Conservation (phyloP, 257 asterid genomes). For the Eucommia ulmoides region DNA sequence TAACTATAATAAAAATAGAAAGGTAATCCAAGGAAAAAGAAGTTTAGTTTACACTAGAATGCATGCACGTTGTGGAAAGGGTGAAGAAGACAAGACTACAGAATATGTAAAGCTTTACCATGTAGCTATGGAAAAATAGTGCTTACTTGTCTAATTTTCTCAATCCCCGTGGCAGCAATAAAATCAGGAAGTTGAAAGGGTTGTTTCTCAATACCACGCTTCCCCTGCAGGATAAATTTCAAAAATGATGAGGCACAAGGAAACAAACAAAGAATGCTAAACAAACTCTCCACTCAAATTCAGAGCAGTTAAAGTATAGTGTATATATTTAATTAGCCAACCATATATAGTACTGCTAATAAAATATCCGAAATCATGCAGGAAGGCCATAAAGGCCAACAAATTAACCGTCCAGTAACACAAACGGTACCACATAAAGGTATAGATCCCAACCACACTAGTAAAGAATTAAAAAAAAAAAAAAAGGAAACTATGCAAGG, state of each 20-base stretch:
- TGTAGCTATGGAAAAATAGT: no score
- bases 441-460: conserved; percentile 53
- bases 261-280: conserved; percentile 5
- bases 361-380: no score
- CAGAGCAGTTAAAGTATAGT: no score
- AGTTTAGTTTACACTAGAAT: no score
- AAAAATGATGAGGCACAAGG: conserved; percentile 28
- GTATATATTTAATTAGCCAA: no score
- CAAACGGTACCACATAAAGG: no score
- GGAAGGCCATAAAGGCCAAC: conserved; percentile 2
- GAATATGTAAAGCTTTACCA: no score
- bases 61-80: no score
- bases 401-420: not conserved
- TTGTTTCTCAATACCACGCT: conserved; percentile 91
- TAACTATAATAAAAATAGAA: no score
- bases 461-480: conserved; percentile 22
- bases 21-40: no score
- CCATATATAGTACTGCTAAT: no score
- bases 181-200: conserved; percentile 98
- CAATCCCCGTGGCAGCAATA: conserved; percentile 98
- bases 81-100: no score
- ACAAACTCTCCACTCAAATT: conserved; percentile 3
- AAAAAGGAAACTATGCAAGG: conserved; percentile 48
- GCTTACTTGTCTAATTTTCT: conserved; percentile 94
- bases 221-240: conserved; percentile 65